Base-by-base conservation (phyloP, 352 stramenopile genomes). In the Phytophthora lateralis region DNA sequence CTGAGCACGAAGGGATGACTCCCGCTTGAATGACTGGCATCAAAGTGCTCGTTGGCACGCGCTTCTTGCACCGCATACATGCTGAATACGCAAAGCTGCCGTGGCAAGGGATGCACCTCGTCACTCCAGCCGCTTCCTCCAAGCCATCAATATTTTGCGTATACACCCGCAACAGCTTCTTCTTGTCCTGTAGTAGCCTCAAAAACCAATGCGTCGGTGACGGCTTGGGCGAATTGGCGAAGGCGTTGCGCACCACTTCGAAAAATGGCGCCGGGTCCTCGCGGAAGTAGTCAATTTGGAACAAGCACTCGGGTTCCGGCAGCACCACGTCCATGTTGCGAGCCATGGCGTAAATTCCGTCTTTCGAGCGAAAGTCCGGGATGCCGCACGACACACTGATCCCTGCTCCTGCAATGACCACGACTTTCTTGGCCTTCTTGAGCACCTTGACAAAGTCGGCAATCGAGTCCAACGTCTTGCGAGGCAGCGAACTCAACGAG, bases 141-240 rank as follows among this genome's bases (percentile, higher is more conserved):
- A 99, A 69, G 0, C 90, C 96, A 69, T 99, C 98, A 69, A 99
- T 99, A 71, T 99, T 99, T 70, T 99, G 96, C 29, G 96, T 98
- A 66, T 98, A 99, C 29, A 97, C 76, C 3, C 95, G 81, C 56
- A 98, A 66, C 30, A 99, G 68, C 55, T 98, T 96, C 20, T 89
- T 80, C 60, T 96, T 89, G 60, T 96, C 80, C 66, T 98, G 74
- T 39, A 99, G 69, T 38, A 94, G 55, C 20, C 86, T 93, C 9
- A 99, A 76, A 58, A 99, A 99, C n/a, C 78, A 76, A 77, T 99
- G 97, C 10, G 97, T 98, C 6, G 86, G 66, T 1, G 96, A 99
- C 20, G 96, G 97, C 21, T 79, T 67, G 12, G 95, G 79, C 12
- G 75, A 84, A 54, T 78, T 54, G 4, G 78, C 73, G 66, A 94